A percentile compares a stretch with the other conserved stretches of the same genome.
Conservation (phyloP, 106 monocot genomes). For the Dendrobium huoshanense region DNA sequence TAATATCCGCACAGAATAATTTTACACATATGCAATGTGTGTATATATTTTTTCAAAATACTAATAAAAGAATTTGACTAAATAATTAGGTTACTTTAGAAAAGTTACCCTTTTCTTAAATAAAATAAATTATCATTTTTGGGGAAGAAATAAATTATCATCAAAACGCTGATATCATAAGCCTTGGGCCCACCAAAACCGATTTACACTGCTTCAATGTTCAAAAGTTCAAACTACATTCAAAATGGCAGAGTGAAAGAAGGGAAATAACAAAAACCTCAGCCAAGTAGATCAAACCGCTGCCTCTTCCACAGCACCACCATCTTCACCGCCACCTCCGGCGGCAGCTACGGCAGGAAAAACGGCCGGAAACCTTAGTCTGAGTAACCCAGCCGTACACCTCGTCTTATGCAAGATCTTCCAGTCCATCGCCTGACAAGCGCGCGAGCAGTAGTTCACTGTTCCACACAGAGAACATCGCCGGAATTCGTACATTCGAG, state of each 20-base stretch:
- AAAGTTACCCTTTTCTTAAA: too few species aligned
- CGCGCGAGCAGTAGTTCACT: constrained; percentile 47
- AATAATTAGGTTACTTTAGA: too few species aligned
- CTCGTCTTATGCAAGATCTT: constrained; percentile 27
- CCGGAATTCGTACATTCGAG: constrained; percentile 49
- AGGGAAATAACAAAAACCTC: not conserved
- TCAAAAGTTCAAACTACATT: not conserved
- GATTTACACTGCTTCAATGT: too few species aligned
- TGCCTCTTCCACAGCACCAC: not conserved
- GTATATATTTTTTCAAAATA: too few species aligned
- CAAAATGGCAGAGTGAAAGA: not conserved
- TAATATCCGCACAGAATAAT: too few species aligned
- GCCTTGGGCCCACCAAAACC: too few species aligned
- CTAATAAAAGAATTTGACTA: too few species aligned
- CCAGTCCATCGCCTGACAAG: constrained; percentile 55
- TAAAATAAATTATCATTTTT: too few species aligned
- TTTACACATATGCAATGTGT: too few species aligned
- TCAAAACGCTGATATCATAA: too few species aligned
- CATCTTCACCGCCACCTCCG: not conserved
- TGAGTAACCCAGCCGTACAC: constrained; percentile 12
- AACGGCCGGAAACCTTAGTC: not conserved
- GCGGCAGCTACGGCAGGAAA: not conserved
- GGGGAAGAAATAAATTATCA: too few species aligned
- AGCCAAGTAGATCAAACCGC: not conserved
- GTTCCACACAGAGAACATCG: constrained; percentile 46